A percentile compares a stretch with the other conserved stretches of the same genome.
Conservation (phyloP, 129 eudicot species). For the Artemisia annua region DNA sequence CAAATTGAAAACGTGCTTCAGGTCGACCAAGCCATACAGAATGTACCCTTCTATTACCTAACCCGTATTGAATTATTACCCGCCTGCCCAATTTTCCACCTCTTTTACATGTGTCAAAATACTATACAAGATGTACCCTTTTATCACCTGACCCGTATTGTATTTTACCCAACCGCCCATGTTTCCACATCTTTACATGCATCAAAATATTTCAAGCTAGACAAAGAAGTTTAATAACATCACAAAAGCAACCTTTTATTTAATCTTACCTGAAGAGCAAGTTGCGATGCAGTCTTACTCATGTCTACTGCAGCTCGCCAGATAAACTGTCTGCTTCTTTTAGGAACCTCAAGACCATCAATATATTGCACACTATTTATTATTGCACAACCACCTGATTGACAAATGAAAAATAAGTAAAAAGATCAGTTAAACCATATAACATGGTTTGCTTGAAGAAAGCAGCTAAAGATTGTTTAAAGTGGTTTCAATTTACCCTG, state of each 20-base stretch:
- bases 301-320: slow-evolving; percentile 96
- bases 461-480: background rate
- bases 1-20: too few relatives aligned
- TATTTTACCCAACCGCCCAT: too few relatives aligned
- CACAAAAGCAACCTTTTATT: background rate
- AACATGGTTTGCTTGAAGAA: slow-evolving; percentile 3
- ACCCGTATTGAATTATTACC: too few relatives aligned
- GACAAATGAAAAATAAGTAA: slow-evolving; percentile 6
- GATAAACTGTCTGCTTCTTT: slow-evolving; percentile 72
- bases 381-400: slow-evolving; percentile 73
- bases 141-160: too few relatives aligned
- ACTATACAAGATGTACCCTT: too few relatives aligned
- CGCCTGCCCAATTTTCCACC: too few relatives aligned
- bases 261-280: slow-evolving; percentile 80
- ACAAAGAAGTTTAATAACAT: background rate
- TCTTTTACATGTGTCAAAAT: too few relatives aligned
- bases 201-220: background rate
- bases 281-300: slow-evolving; percentile 78
- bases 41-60: too few relatives aligned
- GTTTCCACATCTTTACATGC: too few relatives aligned
- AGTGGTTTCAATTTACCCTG: slow-evolving; percentile 45
- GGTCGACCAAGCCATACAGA: too few relatives aligned
- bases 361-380: slow-evolving; percentile 63
- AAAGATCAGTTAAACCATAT: slow-evolving; percentile 3
- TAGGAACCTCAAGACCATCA: slow-evolving; percentile 74